phyloP scores from a whole-genome alignment of 2,329 filamentous ascomycete genomes.

The Trichothecium roseum region DNA sequence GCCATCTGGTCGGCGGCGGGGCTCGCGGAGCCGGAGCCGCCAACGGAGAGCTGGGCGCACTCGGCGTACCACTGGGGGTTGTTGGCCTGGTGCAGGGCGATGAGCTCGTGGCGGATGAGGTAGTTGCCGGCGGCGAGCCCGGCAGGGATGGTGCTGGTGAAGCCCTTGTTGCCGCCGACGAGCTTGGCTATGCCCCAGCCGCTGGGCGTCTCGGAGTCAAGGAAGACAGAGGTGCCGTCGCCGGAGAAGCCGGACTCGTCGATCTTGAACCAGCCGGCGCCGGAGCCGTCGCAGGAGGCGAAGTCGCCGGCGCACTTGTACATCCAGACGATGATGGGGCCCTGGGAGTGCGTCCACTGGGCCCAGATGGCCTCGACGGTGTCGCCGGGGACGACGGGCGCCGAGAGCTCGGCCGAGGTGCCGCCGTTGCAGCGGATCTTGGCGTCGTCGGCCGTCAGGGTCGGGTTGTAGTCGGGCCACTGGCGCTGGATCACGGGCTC shows the following conservation, averaged over 20 bases:
- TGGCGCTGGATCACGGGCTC: constrained; percentile 45
- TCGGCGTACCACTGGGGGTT: constrained; percentile 44
- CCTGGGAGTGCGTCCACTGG: constrained; percentile 49
- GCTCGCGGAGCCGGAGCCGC: constrained; percentile 32
- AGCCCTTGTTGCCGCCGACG: constrained; percentile 32
- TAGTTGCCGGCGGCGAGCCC: constrained; percentile 41
- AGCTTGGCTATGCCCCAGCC: constrained; percentile 11
- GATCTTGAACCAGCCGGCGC: constrained; percentile 49
- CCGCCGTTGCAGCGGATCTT: constrained; percentile 48
- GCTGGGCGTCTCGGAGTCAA: constrained; percentile 9
- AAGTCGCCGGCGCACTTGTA: constrained; percentile 37
- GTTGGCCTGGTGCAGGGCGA: constrained; percentile 44
- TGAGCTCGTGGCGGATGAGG: constrained; percentile 45
- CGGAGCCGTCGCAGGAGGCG: constrained; percentile 37
- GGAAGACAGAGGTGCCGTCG: constrained; percentile 16
- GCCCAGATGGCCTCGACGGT: constrained; percentile 39
- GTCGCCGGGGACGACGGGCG: constrained; percentile 33
- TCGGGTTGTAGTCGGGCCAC: constrained; percentile 48
- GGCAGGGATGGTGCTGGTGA: constrained; percentile 38
- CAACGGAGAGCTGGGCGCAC: constrained; percentile 42
- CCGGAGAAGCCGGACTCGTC: constrained; percentile 40
- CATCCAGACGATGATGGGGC: constrained; percentile 48
- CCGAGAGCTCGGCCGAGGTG: constrained; percentile 31
- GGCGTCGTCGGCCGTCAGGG: constrained; percentile 32
- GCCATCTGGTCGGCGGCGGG: constrained; percentile 26